Evolutionary conservation across 257 asterid genomes (phyloP).

Genomic region (Solanum etuberosum): DNA sequence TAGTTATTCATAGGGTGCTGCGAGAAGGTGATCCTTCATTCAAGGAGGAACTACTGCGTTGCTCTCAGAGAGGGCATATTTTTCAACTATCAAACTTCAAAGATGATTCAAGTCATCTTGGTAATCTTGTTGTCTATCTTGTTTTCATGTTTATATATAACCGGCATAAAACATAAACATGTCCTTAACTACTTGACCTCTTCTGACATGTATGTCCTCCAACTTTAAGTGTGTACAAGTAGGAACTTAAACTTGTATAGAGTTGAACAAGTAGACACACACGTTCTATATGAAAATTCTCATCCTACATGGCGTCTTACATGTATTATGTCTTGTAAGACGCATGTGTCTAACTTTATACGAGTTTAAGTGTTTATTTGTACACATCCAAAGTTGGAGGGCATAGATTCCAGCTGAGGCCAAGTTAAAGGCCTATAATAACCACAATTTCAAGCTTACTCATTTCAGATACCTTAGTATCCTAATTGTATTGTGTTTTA

Average conservation of each 20-base stretch:
- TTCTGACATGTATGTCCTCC: not conserved
- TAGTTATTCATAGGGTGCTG: slow-evolving; percentile 69
- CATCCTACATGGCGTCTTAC: not conserved
- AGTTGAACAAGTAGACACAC: not conserved
- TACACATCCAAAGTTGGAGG: not conserved
- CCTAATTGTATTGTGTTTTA: not conserved
- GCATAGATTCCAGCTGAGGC: not conserved
- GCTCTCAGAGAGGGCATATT: slow-evolving; percentile 53
- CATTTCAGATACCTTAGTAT: not conserved
- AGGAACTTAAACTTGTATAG: not conserved
- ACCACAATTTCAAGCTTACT: not conserved
- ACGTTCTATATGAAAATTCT: not conserved
- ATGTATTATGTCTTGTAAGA: not conserved
- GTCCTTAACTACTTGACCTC: not conserved
- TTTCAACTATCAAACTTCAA: slow-evolving; percentile 69
- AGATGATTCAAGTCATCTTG: slow-evolving; percentile 55
- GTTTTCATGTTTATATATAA: not conserved
- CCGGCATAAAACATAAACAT: not conserved
- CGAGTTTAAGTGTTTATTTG: not conserved
- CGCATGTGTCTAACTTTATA: not conserved
- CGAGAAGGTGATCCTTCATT: slow-evolving; percentile 81
- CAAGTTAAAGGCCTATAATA: not conserved
- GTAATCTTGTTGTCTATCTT: not conserved
- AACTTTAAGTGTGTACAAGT: not conserved
- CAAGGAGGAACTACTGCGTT: slow-evolving; percentile 49